Conservation (phyloP, 371 early-diverging fungal genomes). For the Syncephalastrum contaminatum region DNA sequence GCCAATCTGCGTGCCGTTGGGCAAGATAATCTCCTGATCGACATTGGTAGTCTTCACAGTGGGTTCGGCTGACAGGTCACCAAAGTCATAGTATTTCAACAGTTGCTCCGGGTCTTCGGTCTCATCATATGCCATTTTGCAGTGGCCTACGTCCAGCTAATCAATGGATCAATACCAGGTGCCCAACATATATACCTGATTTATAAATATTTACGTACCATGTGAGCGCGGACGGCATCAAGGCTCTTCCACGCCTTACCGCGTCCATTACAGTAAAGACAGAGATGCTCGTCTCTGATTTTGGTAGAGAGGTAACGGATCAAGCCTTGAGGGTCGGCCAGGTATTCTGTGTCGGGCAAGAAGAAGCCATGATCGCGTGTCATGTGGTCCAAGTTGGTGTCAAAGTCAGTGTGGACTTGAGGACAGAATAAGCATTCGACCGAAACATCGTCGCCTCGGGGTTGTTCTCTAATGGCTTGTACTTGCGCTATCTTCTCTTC, state of each 20-base stretch:
- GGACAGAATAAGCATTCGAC: conserved; percentile 68
- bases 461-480: too few species aligned
- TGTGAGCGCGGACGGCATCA: conserved; percentile 92
- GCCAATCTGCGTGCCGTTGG: conserved; percentile 79
- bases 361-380: conserved; percentile 86
- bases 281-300: conserved; percentile 84
- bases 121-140: conserved; percentile 91
- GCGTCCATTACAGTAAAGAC: conserved; percentile 93
- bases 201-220: conserved; percentile 53
- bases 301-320: conserved; percentile 91
- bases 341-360: conserved; percentile 92
- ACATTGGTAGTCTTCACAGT: conserved; percentile 22
- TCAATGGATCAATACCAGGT: neutral
- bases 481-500: too few species aligned
- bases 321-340: conserved; percentile 84
- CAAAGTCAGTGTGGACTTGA: conserved; percentile 58
- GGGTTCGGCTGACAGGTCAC: conserved; percentile 32
- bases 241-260: conserved; percentile 80
- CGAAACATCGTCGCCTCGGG: neutral
- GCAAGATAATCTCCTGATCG: conserved; percentile 72
- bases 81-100: conserved; percentile 88
- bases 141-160: conserved; percentile 87
- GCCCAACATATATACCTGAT: neutral
- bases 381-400: conserved; percentile 93
- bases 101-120: conserved; percentile 87